Evolutionary conservation across 768 basidiomycete species (phyloP).

Genomic region (Mycena haematopus): DNA sequence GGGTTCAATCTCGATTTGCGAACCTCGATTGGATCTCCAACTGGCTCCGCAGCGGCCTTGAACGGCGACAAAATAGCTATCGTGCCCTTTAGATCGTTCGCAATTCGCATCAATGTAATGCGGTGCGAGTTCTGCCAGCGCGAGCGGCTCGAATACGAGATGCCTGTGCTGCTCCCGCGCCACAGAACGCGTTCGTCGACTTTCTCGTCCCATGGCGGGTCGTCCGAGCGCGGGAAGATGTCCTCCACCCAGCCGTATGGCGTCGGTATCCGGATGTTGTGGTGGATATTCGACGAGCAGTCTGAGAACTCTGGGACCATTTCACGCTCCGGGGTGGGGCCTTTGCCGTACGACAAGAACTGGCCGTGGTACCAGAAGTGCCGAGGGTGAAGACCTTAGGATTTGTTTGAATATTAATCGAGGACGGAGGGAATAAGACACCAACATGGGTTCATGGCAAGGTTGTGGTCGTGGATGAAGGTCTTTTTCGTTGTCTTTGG

Average conservation of each 20-base stretch:
- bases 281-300: slow-evolving; percentile 56
- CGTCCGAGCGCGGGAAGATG: slow-evolving; percentile 47
- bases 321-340: slow-evolving; percentile 49
- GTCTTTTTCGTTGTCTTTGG: slow-evolving; percentile 42
- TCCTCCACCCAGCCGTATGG: slow-evolving; percentile 56
- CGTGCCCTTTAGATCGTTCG: slow-evolving; percentile 50
- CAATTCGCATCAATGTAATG: slow-evolving; percentile 48
- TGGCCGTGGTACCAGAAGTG: slow-evolving; percentile 57
- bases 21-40: slow-evolving; percentile 43
- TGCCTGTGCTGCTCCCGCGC: slow-evolving; percentile 81
- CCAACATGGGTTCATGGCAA: slow-evolving; percentile 58
- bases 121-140: slow-evolving; percentile 62
- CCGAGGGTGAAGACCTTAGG: slow-evolving; percentile 42
- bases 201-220: slow-evolving; percentile 72
- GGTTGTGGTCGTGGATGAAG: slow-evolving; percentile 56
- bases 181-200: slow-evolving; percentile 66
- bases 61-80: slow-evolving; percentile 46
- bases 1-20: slow-evolving; percentile 53
- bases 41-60: slow-evolving; percentile 32
- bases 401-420: neutral
- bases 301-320: slow-evolving; percentile 61
- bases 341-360: slow-evolving; percentile 53
- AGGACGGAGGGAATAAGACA: neutral
- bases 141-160: slow-evolving; percentile 44
- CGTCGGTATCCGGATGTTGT: slow-evolving; percentile 59